phyloP scores from a whole-genome alignment of 495 filamentous ascomycete genomes.

The Astrothelium subdiscretum region DNA sequence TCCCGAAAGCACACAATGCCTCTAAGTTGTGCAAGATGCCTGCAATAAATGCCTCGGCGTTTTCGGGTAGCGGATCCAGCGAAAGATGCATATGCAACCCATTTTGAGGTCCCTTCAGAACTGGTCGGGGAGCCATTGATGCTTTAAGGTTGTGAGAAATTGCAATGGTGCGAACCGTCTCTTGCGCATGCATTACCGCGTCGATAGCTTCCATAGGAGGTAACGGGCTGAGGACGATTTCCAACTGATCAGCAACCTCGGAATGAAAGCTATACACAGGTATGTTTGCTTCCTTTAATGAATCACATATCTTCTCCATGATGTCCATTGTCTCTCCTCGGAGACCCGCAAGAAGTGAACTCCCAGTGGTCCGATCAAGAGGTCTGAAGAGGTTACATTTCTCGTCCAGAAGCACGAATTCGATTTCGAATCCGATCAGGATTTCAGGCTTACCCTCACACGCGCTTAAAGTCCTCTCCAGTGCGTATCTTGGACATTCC shows the following conservation, averaged over 20 bases:
- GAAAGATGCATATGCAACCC: not conserved
- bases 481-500: not conserved
- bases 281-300: not conserved
- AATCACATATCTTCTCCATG: not conserved
- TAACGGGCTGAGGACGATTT: not conserved
- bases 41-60: not conserved
- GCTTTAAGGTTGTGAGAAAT: not conserved
- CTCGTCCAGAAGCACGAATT: constrained; percentile 1
- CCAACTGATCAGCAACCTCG: not conserved
- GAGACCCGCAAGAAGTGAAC: not conserved
- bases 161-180: not conserved
- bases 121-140: not conserved
- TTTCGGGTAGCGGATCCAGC: not conserved
- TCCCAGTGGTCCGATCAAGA: not conserved
- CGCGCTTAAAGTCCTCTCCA: not conserved
- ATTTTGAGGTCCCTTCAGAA: not conserved
- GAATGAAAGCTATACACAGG: not conserved
- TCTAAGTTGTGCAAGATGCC: not conserved
- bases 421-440: constrained; percentile 1
- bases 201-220: not conserved
- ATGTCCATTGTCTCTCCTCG: not conserved
- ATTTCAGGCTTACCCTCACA: not conserved
- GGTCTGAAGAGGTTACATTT: not conserved
- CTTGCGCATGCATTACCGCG: not conserved
- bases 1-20: not conserved